These are phyloP conservation scores for Cryptomeria japonica DNA, from an alignment of 75 land plant genomes.

Conservation along the genomic window DNA sequence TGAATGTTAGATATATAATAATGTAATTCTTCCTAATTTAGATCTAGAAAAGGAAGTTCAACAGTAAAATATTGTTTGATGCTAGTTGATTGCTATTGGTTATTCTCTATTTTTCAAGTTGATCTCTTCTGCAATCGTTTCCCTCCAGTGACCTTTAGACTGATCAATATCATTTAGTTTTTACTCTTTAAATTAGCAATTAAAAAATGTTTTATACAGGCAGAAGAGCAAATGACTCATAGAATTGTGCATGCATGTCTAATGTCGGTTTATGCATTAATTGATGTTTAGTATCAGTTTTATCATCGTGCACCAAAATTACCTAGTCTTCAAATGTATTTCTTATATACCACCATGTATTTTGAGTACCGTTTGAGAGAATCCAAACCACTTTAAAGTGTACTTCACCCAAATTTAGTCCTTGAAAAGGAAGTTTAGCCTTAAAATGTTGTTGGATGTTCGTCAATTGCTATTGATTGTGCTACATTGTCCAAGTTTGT, in stretches of 20 bases:
- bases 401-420: too few species aligned
- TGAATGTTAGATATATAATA: neutral
- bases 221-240: too few species aligned
- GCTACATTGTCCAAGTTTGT: too few species aligned
- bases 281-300: neutral
- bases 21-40: neutral
- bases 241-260: too few species aligned
- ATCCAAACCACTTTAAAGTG: too few species aligned
- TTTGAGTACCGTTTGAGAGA: neutral
- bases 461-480: too few species aligned
- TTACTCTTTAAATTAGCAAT: neutral
- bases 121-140: neutral
- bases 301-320: neutral
- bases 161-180: neutral
- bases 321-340: neutral
- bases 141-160: neutral
- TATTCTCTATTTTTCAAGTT: neutral
- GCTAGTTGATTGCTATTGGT: neutral
- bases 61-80: neutral
- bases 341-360: neutral
- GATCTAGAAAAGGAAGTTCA: neutral
- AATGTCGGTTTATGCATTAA: neutral
- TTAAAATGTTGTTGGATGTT: too few species aligned
- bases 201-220: neutral
- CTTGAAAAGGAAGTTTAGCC: too few species aligned